These are phyloP conservation scores for Microbotryomycetes sp. DNA, from an alignment of 1,284 basidiomycete species.

Conservation along the genomic window DNA sequence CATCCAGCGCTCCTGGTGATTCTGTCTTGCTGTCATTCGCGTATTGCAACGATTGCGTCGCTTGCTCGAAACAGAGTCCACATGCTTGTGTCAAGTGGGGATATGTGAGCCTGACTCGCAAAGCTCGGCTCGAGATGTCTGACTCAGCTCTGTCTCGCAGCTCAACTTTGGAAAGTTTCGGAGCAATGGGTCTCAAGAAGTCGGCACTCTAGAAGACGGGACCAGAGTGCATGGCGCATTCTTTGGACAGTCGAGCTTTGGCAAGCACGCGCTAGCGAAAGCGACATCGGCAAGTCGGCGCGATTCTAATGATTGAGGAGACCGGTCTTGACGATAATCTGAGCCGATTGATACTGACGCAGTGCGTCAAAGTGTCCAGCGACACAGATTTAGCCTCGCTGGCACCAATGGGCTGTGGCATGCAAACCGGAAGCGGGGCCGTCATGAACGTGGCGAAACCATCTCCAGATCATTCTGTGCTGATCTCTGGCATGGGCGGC, in stretches of 20 bases:
- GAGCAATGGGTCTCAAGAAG: neutral
- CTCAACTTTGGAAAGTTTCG: neutral
- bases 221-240: constrained; percentile 2
- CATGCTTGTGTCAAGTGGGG: neutral
- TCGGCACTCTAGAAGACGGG: neutral
- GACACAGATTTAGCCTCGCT: constrained; percentile 27
- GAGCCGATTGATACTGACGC: neutral
- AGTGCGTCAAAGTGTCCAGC: constrained; percentile 18
- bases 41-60: neutral
- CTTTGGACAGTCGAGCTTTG: constrained; percentile 10
- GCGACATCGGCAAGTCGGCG: neutral
- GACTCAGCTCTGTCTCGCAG: neutral
- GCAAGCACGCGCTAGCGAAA: constrained; percentile 2
- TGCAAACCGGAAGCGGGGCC: constrained; percentile 12
- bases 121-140: neutral
- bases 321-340: neutral
- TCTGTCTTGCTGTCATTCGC: neutral
- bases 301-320: too few relatives aligned
- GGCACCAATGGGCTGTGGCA: constrained; percentile 23
- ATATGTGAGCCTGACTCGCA: neutral
- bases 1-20: neutral
- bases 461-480: constrained; percentile 3
- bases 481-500: constrained; percentile 33
- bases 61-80: neutral
- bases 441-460: constrained; percentile 28